phyloP scores from a whole-genome alignment of 805 yeast species.

The baker's yeast (Saccharomyces cerevisiae) region DNA sequence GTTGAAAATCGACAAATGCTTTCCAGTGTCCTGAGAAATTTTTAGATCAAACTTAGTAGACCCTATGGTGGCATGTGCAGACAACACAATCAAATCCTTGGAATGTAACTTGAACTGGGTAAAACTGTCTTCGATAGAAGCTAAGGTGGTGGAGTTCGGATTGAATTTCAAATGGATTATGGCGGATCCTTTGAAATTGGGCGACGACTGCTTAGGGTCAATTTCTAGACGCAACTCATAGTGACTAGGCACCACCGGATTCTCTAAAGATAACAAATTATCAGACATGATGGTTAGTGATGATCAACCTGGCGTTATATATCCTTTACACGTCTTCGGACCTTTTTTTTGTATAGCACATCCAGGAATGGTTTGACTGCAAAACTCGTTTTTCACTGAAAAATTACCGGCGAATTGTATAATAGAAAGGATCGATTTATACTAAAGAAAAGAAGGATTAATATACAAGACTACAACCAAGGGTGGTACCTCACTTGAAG shows the following conservation, averaged over 20 bases:
- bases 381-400: not conserved
- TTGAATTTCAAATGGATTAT: slow-evolving; percentile 5
- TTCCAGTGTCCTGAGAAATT: slow-evolving; percentile 15
- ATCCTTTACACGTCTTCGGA: not conserved
- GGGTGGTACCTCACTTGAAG: not conserved
- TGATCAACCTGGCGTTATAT: not conserved
- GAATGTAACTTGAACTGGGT: slow-evolving; percentile 18
- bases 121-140: slow-evolving; percentile 1
- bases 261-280: slow-evolving; percentile 14
- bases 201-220: slow-evolving; percentile 33
- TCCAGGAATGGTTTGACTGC: not conserved
- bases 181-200: slow-evolving; percentile 39
- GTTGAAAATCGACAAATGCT: slow-evolving; percentile 7
- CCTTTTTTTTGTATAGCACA: not conserved
- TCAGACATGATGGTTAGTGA: not conserved
- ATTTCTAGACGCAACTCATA: slow-evolving; percentile 35
- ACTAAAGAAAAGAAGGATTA: not conserved
- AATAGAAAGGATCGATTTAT: not conserved
- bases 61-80: slow-evolving; percentile 36
- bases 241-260: slow-evolving; percentile 22
- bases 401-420: not conserved
- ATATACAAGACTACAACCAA: not conserved
- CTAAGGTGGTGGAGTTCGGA: not conserved
- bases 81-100: slow-evolving; percentile 29
- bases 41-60: slow-evolving; percentile 21